Base-by-base conservation (phyloP, 768 basidiomycete species). In the Lactifluus volemus region DNA sequence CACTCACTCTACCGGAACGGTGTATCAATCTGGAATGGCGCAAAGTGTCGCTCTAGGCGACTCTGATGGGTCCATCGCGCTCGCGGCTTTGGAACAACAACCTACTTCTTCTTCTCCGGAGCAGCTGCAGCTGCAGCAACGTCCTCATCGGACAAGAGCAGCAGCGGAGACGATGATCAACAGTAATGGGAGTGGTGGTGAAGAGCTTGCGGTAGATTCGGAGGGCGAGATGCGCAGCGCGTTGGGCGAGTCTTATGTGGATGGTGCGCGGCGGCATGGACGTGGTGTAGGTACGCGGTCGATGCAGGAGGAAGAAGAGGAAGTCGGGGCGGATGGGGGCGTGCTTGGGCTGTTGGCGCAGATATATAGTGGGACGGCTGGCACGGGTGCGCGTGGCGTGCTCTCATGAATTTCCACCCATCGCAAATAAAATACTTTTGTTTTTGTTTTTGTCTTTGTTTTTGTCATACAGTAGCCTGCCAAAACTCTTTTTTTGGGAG, bases 281-380 rank as follows among this genome's bases (percentile, higher is more conserved):
- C 73, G 73, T 58, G 64, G 65, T 10, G 55, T 59, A 45, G 48
- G 63, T 12, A 53, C 49, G 12, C 44, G 64, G 41, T 60, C 65
- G 59, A 56, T 75, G 47, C 70, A 72, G 53, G 75, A 79, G 50
- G 63, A 64, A 53, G 63, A 64, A 45, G 80, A 79, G 53, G 78
- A 77, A 14, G 77, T 73, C 19, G 68, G 88, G 63, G 83, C 83
- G 68, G 91, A 94, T 72, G 89, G 82, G 0, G 93, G 94, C 17
- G 86, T 97, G 64, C 74, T 96, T 63, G 91, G 89, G 21, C 69
- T 97, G 64, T 70, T 97, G 67, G 87, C 90, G 47, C 87, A 95
- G 76, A 94, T 97, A 53, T 92, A 95, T 72, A 84, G 81, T 49
- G 77, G 80, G 66, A 78, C 75, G 63, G 82, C 59, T 17, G 65